phyloP scores from a whole-genome alignment of 306 rosid species.

The Cucurbita maxima region DNA sequence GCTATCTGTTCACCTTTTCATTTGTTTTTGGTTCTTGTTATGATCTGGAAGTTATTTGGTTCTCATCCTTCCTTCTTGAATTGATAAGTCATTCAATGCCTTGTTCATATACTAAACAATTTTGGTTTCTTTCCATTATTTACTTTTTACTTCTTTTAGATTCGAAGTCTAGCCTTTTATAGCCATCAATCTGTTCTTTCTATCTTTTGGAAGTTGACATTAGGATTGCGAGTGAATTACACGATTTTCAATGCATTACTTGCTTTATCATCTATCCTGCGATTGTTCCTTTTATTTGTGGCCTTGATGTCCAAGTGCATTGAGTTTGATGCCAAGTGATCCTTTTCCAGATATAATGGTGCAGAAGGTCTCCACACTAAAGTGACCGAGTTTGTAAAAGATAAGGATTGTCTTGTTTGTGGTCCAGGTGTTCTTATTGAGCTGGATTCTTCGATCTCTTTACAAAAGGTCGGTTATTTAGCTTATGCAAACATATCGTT shows the following conservation, averaged over 20 bases:
- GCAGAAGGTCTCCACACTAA: conserved; percentile 83
- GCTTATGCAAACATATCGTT: not conserved
- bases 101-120: not conserved
- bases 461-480: conserved; percentile 50
- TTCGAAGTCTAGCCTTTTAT: not conserved
- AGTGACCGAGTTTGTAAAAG: conserved; percentile 85
- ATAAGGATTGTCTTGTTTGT: conserved; percentile 85
- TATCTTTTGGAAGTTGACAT: not conserved
- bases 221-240: not conserved
- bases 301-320: not conserved
- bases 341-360: conserved; percentile 68
- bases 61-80: not conserved
- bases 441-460: conserved; percentile 71
- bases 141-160: not conserved
- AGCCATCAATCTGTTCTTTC: not conserved
- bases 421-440: conserved; percentile 85
- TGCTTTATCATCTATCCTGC: not conserved
- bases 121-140: not conserved
- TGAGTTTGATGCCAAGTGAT: not conserved
- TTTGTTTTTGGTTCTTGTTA: not conserved
- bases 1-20: not conserved
- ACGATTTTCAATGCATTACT: not conserved
- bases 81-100: not conserved
- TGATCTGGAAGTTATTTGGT: not conserved
- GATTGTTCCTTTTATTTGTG: not conserved